These are phyloP conservation scores for Penicillium hordei DNA, from an alignment of 2,329 filamentous ascomycete genomes.

Conservation along the genomic window DNA sequence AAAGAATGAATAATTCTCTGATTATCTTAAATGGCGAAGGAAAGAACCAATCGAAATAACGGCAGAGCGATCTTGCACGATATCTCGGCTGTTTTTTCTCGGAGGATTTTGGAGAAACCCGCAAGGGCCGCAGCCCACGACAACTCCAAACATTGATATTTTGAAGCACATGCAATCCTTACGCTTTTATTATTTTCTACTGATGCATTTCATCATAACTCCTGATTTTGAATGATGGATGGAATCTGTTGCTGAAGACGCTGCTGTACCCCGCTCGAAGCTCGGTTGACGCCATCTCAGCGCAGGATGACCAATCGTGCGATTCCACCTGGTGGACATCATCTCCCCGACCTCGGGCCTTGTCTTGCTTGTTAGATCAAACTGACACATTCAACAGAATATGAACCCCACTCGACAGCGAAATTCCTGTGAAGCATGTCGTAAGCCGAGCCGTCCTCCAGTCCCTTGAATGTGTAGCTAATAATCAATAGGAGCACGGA, in stretches of 20 bases:
- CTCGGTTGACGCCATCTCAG: constrained; percentile 17
- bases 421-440: constrained; percentile 31
- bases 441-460: constrained; percentile 14
- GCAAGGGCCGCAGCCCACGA: neutral
- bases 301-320: constrained; percentile 16
- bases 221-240: neutral
- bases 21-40: neutral
- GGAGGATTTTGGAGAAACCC: neutral
- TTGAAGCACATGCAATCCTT: neutral
- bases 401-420: constrained; percentile 26
- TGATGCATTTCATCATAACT: too few species aligned
- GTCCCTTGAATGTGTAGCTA: neutral
- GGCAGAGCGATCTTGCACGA: neutral
- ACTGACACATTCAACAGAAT: neutral
- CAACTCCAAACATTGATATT: neutral
- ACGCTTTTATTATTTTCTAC: neutral
- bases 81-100: neutral
- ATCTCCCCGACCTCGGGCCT: neutral
- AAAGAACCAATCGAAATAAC: neutral
- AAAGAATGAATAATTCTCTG: too few species aligned
- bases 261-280: constrained; percentile 21
- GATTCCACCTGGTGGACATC: constrained; percentile 3
- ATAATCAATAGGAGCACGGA: constrained; percentile 23
- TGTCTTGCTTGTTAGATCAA: neutral
- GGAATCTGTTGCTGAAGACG: neutral